Conservation (phyloP, 768 basidiomycete species). For the Saitozyma podzolica region DNA sequence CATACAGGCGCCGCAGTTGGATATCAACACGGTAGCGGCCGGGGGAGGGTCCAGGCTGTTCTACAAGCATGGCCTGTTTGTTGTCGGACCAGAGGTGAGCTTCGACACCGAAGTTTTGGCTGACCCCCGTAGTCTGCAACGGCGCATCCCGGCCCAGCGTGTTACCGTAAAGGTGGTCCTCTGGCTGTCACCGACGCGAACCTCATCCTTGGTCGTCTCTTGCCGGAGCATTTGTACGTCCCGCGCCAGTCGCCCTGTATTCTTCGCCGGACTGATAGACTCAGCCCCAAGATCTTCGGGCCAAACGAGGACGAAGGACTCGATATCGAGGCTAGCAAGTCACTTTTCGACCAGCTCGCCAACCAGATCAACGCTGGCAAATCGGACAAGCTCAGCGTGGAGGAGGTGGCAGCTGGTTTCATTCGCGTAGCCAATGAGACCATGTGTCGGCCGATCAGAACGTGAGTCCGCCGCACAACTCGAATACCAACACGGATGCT, state of each 20-base stretch:
- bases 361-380: conserved; percentile 69
- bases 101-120: background rate
- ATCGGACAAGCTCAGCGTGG: conserved; percentile 61
- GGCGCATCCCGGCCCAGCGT: conserved; percentile 84
- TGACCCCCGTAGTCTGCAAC: conserved; percentile 68
- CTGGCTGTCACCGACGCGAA: conserved; percentile 55
- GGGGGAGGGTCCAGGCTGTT: conserved; percentile 88
- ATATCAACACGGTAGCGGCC: conserved; percentile 57
- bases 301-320: conserved; percentile 80
- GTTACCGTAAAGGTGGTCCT: conserved; percentile 72
- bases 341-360: conserved; percentile 68
- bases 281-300: conserved; percentile 82
- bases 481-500: background rate
- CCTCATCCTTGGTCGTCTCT: conserved; percentile 45
- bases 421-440: conserved; percentile 96
- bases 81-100: conserved; percentile 72
- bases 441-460: conserved; percentile 89
- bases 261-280: conserved; percentile 12
- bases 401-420: conserved; percentile 90
- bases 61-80: conserved; percentile 86
- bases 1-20: conserved; percentile 43
- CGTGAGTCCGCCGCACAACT: conserved; percentile 40
- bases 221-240: conserved; percentile 65
- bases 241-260: conserved; percentile 61
- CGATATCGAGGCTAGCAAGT: conserved; percentile 69